Conservation (phyloP, 2,329 filamentous ascomycete genomes). For the Rutstroemia sp. region DNA sequence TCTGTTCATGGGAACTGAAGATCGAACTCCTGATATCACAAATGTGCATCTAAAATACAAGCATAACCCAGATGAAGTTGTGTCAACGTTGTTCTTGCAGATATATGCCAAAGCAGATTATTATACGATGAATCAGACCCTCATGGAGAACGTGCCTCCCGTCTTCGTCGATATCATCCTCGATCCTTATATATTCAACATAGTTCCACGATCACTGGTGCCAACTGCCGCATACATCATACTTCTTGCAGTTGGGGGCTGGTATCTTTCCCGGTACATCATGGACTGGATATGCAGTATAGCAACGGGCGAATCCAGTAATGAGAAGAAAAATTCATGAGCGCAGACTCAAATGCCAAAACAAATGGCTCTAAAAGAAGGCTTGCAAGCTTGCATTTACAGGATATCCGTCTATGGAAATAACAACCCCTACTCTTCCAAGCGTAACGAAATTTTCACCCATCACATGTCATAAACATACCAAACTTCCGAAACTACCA, state of each 20-base stretch:
- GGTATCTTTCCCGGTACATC: conserved; percentile 24
- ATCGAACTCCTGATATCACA: conserved; percentile 11
- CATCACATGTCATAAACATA: background rate
- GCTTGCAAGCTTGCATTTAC: conserved; percentile 2
- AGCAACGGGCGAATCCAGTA: background rate
- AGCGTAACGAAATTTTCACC: background rate
- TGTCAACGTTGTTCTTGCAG: conserved; percentile 43
- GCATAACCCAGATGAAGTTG: conserved; percentile 11
- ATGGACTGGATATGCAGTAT: conserved; percentile 18
- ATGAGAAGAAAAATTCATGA: conserved; percentile 16
- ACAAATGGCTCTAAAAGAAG: background rate
- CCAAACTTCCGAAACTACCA: background rate
- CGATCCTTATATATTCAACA: conserved; percentile 75
- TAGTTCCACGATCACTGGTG: conserved; percentile 70
- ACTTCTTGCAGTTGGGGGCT: conserved; percentile 43
- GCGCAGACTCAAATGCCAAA: background rate
- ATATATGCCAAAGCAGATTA: conserved; percentile 77
- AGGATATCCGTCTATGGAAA: conserved; percentile 2
- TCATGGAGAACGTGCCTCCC: conserved; percentile 69
- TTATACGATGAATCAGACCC: conserved; percentile 62
- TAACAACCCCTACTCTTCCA: background rate
- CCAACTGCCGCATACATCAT: conserved; percentile 64
- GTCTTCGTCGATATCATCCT: conserved; percentile 78
- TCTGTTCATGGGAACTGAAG: conserved; percentile 13
- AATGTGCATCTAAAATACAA: conserved; percentile 1